Evolutionary conservation across 169 alveolate genomes (phyloP).

Genomic region (Plasmodium coatneyi): DNA sequence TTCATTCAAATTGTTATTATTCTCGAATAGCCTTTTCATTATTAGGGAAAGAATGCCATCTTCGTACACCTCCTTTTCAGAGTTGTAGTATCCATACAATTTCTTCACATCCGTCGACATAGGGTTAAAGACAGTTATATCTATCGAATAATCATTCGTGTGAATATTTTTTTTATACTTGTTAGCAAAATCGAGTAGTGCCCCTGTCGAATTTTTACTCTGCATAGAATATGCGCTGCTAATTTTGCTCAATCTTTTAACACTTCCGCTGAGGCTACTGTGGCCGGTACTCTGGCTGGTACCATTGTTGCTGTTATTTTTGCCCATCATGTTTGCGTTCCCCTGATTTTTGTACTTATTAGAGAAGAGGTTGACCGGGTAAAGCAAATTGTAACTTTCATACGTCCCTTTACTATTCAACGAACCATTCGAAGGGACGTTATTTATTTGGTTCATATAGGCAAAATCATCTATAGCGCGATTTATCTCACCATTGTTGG

Average conservation of each 20-base stretch:
- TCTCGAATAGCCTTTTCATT: slow-evolving; percentile 59
- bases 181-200: slow-evolving; percentile 32
- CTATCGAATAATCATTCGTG: slow-evolving; percentile 31
- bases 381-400: slow-evolving; percentile 47
- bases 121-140: slow-evolving; percentile 70
- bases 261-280: not conserved
- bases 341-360: slow-evolving; percentile 43
- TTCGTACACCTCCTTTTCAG: slow-evolving; percentile 69
- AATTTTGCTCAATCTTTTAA: slow-evolving; percentile 16
- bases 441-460: slow-evolving; percentile 10
- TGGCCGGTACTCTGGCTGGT: not conserved
- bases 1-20: slow-evolving; percentile 81
- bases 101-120: slow-evolving; percentile 64
- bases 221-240: slow-evolving; percentile 41
- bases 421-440: not conserved
- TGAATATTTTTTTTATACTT: slow-evolving; percentile 40
- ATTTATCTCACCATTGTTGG: slow-evolving; percentile 6
- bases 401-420: slow-evolving; percentile 9
- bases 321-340: slow-evolving; percentile 20
- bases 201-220: slow-evolving; percentile 27
- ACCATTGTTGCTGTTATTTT: not conserved
- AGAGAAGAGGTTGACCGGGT: slow-evolving; percentile 39
- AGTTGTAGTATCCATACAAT: slow-evolving; percentile 63
- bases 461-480: not conserved
- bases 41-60: slow-evolving; percentile 67